Percentiles rank a stretch among this genome's conserved stretches.
These are phyloP conservation scores for Ustulina deusta DNA, from an alignment of 2,329 filamentous ascomycete species.

Conservation along the genomic window DNA sequence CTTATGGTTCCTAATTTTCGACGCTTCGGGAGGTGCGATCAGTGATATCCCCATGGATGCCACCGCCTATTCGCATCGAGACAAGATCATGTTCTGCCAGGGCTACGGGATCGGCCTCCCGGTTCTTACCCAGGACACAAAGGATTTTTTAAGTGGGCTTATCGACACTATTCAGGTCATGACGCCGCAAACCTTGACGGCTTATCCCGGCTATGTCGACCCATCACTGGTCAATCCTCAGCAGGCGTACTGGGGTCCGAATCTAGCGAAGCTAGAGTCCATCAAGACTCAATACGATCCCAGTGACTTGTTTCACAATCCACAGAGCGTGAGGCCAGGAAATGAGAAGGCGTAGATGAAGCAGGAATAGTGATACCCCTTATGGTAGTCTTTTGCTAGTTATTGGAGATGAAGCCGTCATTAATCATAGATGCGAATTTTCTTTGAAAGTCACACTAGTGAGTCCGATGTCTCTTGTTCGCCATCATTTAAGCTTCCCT, in stretches of 20 bases:
- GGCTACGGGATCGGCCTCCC: conserved; percentile 68
- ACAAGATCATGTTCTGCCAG: conserved; percentile 73
- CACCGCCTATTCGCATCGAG: conserved; percentile 72
- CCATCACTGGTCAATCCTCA: conserved; percentile 61
- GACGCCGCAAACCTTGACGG: conserved; percentile 57
- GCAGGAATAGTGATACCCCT: conserved; percentile 21
- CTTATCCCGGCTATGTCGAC: conserved; percentile 75
- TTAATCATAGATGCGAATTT: conserved; percentile 3
- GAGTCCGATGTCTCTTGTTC: neutral
- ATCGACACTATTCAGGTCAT: conserved; percentile 58
- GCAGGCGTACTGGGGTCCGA: conserved; percentile 66
- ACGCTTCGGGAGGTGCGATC: conserved; percentile 70
- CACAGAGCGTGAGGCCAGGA: conserved; percentile 62
- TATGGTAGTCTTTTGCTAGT: conserved; percentile 1
- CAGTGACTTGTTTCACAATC: conserved; percentile 67
- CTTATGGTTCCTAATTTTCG: conserved; percentile 72
- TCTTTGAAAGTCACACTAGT: neutral
- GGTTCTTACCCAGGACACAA: conserved; percentile 59
- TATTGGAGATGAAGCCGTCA: neutral
- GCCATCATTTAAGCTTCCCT: neutral
- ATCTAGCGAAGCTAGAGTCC: conserved; percentile 59
- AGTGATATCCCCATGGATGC: conserved; percentile 66
- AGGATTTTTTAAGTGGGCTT: conserved; percentile 64
- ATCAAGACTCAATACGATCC: conserved; percentile 68
- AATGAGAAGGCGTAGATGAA: neutral